phyloP scores from a whole-genome alignment of 2,329 filamentous ascomycete genomes.

The Sphaerulina musiva region DNA sequence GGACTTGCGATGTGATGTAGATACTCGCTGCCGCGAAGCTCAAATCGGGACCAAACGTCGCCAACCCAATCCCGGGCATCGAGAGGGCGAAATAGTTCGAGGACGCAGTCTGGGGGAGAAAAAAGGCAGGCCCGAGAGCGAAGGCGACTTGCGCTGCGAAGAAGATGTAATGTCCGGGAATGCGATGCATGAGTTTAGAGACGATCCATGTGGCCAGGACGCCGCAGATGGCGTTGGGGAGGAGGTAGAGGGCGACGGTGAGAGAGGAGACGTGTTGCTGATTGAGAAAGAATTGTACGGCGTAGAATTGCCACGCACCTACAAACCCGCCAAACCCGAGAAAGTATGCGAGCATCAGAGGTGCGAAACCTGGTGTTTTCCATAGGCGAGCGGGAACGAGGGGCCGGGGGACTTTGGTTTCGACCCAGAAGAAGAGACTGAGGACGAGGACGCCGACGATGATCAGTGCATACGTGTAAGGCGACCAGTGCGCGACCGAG shows the following conservation, averaged over 20 bases:
- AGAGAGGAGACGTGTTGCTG: constrained; percentile 38
- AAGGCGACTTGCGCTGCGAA: constrained; percentile 39
- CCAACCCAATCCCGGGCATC: constrained; percentile 41
- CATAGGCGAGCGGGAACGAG: constrained; percentile 37
- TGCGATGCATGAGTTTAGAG: constrained; percentile 41
- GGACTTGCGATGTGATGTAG: constrained; percentile 44
- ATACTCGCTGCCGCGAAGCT: constrained; percentile 46
- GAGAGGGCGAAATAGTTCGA: constrained; percentile 44
- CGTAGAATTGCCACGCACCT: constrained; percentile 34
- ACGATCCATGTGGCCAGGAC: constrained; percentile 44
- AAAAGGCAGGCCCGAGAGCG: constrained; percentile 38
- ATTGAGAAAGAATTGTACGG: constrained; percentile 36
- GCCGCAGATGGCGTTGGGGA: constrained; percentile 43
- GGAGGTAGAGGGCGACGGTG: constrained; percentile 40
- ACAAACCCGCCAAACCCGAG: constrained; percentile 35
- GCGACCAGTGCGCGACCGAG: constrained; percentile 32
- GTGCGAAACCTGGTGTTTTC: constrained; percentile 40
- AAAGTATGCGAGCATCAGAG: constrained; percentile 41
- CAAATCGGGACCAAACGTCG: constrained; percentile 45
- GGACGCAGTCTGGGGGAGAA: constrained; percentile 37
- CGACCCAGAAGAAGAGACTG: constrained; percentile 30
- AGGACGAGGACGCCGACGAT: constrained; percentile 31
- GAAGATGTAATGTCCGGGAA: constrained; percentile 45
- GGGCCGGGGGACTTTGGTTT: constrained; percentile 31
- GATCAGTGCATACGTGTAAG: constrained; percentile 35